Conservation (phyloP, 2,329 filamentous ascomycete species). For the Aspergillus pseudoglaucus region DNA sequence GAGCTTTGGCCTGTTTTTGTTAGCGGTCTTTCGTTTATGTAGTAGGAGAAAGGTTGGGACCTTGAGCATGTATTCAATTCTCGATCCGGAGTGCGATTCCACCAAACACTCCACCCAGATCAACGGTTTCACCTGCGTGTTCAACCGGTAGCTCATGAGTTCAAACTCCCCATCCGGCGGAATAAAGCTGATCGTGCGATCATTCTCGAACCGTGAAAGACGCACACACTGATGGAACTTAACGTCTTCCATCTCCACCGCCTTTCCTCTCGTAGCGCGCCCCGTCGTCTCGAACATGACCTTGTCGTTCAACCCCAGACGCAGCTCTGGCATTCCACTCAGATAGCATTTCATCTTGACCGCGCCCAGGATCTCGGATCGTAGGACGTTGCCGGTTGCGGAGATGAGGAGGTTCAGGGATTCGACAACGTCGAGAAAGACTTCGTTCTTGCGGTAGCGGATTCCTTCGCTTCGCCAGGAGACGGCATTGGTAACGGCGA, state of each 20-base stretch:
- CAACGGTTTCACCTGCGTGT: slow-evolving; percentile 95
- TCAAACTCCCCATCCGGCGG: slow-evolving; percentile 98
- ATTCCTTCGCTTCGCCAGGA: slow-evolving; percentile 98
- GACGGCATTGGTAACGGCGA: slow-evolving; percentile 96
- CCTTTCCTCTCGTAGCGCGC: slow-evolving; percentile 86
- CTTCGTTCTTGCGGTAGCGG: slow-evolving; percentile 97
- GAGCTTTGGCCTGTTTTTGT: slow-evolving; percentile 63
- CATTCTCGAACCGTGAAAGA: slow-evolving; percentile 93
- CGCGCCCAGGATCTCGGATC: slow-evolving; percentile 91
- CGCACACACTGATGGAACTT: slow-evolving; percentile 99
- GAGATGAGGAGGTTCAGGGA: slow-evolving; percentile 93
- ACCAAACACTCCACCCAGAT: slow-evolving; percentile 99
- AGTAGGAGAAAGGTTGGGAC: slow-evolving; percentile 22
- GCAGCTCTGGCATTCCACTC: slow-evolving; percentile 94
- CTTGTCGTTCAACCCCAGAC: slow-evolving; percentile 94
- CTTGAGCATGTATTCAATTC: slow-evolving; percentile 99
- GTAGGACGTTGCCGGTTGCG: slow-evolving; percentile 86
- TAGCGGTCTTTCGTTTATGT: neutral
- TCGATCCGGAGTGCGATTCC: slow-evolving; percentile 87
- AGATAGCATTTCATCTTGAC: slow-evolving; percentile 99
- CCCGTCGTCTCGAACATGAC: slow-evolving; percentile 99
- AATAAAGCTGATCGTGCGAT: slow-evolving; percentile 97
- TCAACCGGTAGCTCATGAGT: slow-evolving; percentile 97
- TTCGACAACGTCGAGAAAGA: slow-evolving; percentile 96
- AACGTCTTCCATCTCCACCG: slow-evolving; percentile 99